Conservation (phyloP, 129 eudicot species). For the Rutidosis leptorrhynchoides region DNA sequence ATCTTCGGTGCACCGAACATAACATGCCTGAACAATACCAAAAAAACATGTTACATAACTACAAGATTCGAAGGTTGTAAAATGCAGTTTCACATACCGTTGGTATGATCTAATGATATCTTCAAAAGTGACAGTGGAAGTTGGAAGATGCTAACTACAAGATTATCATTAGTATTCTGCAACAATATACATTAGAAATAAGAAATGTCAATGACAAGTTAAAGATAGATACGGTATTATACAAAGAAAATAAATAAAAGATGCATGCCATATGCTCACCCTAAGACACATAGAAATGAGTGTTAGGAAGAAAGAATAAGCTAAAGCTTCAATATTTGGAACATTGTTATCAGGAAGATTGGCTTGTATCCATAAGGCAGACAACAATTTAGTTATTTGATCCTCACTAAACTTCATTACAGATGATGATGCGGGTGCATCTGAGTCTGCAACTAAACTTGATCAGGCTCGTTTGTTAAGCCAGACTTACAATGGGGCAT, state of each 20-base stretch:
- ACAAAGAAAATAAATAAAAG: slow-evolving; percentile 1
- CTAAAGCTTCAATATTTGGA: slow-evolving; percentile 79
- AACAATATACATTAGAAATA: slow-evolving; percentile 24
- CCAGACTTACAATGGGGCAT: no score
- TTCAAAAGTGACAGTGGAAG: slow-evolving; percentile 73
- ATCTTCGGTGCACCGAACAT: slow-evolving; percentile 71
- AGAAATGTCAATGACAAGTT: neutral
- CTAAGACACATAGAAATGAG: slow-evolving; percentile 59
- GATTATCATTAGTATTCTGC: slow-evolving; percentile 58
- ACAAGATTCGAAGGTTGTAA: neutral
- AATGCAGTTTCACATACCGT: slow-evolving; percentile 42
- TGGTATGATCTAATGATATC: slow-evolving; percentile 50
- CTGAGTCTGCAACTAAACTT: no score
- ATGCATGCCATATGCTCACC: slow-evolving; percentile 38
- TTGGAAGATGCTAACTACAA: slow-evolving; percentile 79
- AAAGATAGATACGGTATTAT: neutral
- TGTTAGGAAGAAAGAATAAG: slow-evolving; percentile 77
- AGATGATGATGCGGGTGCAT: no score
- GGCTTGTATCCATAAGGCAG: slow-evolving; percentile 86
- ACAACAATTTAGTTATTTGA: slow-evolving; percentile 70
- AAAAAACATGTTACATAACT: slow-evolving; percentile 12
- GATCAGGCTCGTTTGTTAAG: no score
- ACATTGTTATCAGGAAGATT: slow-evolving; percentile 81
- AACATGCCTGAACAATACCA: slow-evolving; percentile 46
- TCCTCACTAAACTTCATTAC: slow-evolving; percentile 74